Conservation (phyloP, 2,329 filamentous ascomycete species). For the Pochonia chlamydosporia region DNA sequence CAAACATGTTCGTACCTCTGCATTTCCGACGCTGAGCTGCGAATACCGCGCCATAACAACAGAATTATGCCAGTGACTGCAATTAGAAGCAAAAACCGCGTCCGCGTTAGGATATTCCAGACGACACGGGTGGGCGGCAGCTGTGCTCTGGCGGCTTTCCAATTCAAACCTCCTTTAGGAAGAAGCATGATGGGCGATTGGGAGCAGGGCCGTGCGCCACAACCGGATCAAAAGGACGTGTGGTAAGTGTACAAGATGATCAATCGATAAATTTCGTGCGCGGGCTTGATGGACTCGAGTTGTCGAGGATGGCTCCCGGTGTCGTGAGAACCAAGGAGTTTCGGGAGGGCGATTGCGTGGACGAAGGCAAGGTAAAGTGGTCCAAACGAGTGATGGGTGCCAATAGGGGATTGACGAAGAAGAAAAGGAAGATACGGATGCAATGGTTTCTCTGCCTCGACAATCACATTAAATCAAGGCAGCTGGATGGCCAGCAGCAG, state of each 20-base stretch:
- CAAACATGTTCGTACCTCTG: conserved; percentile 61
- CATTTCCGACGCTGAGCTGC: conserved; percentile 76
- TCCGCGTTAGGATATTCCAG: conserved; percentile 65
- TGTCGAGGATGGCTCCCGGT: background rate
- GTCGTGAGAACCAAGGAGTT: background rate
- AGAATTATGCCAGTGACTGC: conserved; percentile 65
- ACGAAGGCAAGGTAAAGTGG: conserved; percentile 1
- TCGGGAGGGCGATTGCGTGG: conserved; percentile 4
- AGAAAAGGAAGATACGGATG: background rate
- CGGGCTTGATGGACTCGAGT: background rate
- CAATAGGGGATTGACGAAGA: background rate
- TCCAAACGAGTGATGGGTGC: conserved; percentile 6
- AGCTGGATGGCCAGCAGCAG: conserved; percentile 1
- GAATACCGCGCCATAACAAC: conserved; percentile 83
- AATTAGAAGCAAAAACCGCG: conserved; percentile 70
- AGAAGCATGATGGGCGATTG: conserved; percentile 64
- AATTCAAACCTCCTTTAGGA: conserved; percentile 82
- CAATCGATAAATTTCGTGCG: background rate
- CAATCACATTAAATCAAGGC: background rate
- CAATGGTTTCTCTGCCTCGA: background rate
- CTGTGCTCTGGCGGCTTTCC: conserved; percentile 81
- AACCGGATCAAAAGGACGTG: background rate
- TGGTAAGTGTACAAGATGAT: background rate
- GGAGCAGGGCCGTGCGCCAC: conserved; percentile 3
- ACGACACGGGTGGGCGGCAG: conserved; percentile 72